phyloP scores from a whole-genome alignment of 2,329 filamentous ascomycete genomes.

The Cercospora janseana region DNA sequence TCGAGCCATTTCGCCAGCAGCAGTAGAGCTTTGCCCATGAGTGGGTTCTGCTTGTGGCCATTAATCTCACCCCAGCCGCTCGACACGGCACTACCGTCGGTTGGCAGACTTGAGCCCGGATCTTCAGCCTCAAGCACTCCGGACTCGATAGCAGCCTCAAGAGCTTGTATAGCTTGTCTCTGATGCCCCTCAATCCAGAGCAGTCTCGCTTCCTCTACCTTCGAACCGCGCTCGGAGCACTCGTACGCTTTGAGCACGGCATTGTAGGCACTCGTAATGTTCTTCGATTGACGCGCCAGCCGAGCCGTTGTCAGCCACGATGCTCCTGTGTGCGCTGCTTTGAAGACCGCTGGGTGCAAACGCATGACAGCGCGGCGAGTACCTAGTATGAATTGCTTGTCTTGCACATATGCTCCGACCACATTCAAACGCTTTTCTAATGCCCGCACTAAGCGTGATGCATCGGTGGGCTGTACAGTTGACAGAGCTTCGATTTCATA shows the following conservation, averaged over 20 bases:
- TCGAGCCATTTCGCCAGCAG: constrained; percentile 97
- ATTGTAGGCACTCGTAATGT: constrained; percentile 85
- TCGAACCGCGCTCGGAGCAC: constrained; percentile 80
- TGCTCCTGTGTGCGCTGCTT: constrained; percentile 71
- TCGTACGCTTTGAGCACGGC: constrained; percentile 85
- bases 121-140: constrained; percentile 62
- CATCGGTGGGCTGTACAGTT: constrained; percentile 32
- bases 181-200: constrained; percentile 92
- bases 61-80: constrained; percentile 29
- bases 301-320: constrained; percentile 83
- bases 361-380: constrained; percentile 80
- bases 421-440: constrained; percentile 72
- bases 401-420: constrained; percentile 80
- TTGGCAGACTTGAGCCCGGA: constrained; percentile 14
- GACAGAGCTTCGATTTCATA: constrained; percentile 81
- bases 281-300: constrained; percentile 80
- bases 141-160: constrained; percentile 80
- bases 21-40: constrained; percentile 77
- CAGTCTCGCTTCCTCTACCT: constrained; percentile 89
- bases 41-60: constrained; percentile 52
- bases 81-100: constrained; percentile 8
- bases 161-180: constrained; percentile 87
- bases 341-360: constrained; percentile 47
- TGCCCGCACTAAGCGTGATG: constrained; percentile 16
- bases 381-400: constrained; percentile 91